Evolutionary conservation across 169 alveolate species (phyloP), one percentile per base, ranked within the genome.

Genomic region (Plasmodium berghei): DNA sequence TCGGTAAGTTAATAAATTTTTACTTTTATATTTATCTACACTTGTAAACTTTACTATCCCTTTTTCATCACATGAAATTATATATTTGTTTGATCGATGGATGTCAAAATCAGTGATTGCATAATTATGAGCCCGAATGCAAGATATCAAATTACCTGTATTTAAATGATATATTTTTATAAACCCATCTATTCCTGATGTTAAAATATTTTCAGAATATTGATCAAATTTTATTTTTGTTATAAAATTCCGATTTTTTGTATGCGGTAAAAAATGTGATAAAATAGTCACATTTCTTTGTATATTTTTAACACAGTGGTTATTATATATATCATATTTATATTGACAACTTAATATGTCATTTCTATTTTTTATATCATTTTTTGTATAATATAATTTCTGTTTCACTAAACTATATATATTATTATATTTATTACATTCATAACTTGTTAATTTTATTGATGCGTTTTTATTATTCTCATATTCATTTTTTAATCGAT

Each of bases 131-230:
- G 87, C 91, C 14, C 55, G 58, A 22, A 86, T 86, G 18, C 66
- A 86, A 16, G 48, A 45, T 40, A 86, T 61, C 64, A 86, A 16
- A 18, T 86, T 86, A 1, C 91, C 91, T 3, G 91, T 86, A 10
- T 54, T 26, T 10, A 52, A 63, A 58, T 86, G 91, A 54, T 45
- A 86, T 14, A 86, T 59, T 71, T 86, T 86, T 22, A 86, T 59
- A 52, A 70, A 71, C 1, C 91, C 91, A 86, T 86, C 91, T 54
- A 45, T 86, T 61, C 91, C 91, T 8, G 87, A 45, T 0, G 91
- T 86, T n/a, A 86, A 48, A 4, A 86, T 64, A 71, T 72, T 86
- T 0, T 86, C 75, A 12, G 66, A 70, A 2, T 16, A 20, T 18
- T 59, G 22, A 59, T 86, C 85, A 71, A 86, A 86, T 10, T 2